A percentile compares a stretch with the other conserved stretches of the same genome.
These are phyloP conservation scores for Boletales sp. DNA, from an alignment of 768 basidiomycete species.

Conservation along the genomic window DNA sequence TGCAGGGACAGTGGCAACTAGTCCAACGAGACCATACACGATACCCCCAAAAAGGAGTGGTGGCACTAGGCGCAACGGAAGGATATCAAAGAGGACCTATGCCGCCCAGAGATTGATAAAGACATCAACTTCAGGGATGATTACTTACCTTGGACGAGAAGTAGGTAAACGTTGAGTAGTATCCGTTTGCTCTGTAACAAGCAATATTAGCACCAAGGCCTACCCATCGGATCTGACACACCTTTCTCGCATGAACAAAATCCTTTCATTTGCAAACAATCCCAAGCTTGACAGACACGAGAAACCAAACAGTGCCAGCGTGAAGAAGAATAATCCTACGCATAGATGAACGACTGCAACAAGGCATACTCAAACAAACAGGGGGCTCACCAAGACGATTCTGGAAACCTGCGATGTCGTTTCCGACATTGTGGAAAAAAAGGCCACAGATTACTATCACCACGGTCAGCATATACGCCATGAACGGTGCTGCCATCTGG, in stretches of 20 bases:
- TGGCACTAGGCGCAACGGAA: slow-evolving; percentile 91
- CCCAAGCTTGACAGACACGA: slow-evolving; percentile 93
- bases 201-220: neutral
- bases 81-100: slow-evolving; percentile 91
- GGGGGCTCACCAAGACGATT: slow-evolving; percentile 70
- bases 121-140: neutral
- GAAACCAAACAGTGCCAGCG: slow-evolving; percentile 94
- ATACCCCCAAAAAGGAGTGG: slow-evolving; percentile 95
- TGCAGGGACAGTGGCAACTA: slow-evolving; percentile 82
- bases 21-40: slow-evolving; percentile 90
- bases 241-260: slow-evolving; percentile 98
- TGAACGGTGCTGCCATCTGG: neutral
- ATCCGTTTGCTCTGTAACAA: slow-evolving; percentile 79
- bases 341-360: neutral
- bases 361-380: neutral
- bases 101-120: neutral
- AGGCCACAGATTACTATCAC: slow-evolving; percentile 81
- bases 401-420: slow-evolving; percentile 97
- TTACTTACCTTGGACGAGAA: slow-evolving; percentile 81
- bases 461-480: neutral
- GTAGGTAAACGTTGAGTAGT: slow-evolving; percentile 96
- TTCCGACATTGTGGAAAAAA: slow-evolving; percentile 85
- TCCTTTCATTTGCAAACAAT: slow-evolving; percentile 90
- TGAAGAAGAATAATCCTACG: slow-evolving; percentile 92
- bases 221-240: slow-evolving; percentile 30